A percentile compares a stretch with the other conserved stretches of the same genome.
Conservation (phyloP, 805 yeast genomes). For the Cephaloascus fragrans region DNA sequence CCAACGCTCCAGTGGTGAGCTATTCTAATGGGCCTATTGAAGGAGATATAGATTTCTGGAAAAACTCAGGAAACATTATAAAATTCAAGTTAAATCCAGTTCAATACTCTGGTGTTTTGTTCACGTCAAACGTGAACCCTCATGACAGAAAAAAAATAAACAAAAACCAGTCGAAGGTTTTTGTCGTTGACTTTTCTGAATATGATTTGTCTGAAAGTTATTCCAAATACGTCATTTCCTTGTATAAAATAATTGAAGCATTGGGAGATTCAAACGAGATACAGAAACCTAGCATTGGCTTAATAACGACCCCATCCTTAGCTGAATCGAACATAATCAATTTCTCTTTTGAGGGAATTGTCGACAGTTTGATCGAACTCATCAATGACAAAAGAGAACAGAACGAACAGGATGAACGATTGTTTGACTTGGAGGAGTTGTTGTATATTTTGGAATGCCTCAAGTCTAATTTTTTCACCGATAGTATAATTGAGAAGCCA, state of each 20-base stretch:
- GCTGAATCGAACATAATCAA: conserved; percentile 26
- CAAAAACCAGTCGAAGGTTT: conserved; percentile 23
- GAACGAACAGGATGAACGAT: conserved; percentile 17
- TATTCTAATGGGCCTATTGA: conserved; percentile 21
- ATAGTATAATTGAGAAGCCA: conserved; percentile 28
- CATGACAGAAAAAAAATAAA: conserved; percentile 13
- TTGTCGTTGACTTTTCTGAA: conserved; percentile 28
- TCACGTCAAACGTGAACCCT: conserved; percentile 18
- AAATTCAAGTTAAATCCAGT: conserved; percentile 39
- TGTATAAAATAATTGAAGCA: conserved; percentile 45
- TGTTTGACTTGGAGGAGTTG: conserved; percentile 18
- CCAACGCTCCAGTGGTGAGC: conserved; percentile 15
- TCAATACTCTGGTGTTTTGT: conserved; percentile 29
- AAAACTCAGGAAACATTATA: conserved; percentile 20
- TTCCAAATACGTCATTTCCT: conserved; percentile 33
- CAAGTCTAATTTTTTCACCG: conserved; percentile 37
- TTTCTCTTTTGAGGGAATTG: conserved; percentile 19
- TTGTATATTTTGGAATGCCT: conserved; percentile 49
- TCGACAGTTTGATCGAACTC: conserved; percentile 19
- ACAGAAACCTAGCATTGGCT: conserved; percentile 28
- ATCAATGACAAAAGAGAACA: conserved; percentile 9
- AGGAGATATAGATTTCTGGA: conserved; percentile 19
- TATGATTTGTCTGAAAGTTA: conserved; percentile 32
- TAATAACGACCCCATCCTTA: conserved; percentile 17
- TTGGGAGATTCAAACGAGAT: conserved; percentile 33